Base-by-base conservation (phyloP, 1,284 basidiomycete species). In the Cryptococcus sp. region DNA sequence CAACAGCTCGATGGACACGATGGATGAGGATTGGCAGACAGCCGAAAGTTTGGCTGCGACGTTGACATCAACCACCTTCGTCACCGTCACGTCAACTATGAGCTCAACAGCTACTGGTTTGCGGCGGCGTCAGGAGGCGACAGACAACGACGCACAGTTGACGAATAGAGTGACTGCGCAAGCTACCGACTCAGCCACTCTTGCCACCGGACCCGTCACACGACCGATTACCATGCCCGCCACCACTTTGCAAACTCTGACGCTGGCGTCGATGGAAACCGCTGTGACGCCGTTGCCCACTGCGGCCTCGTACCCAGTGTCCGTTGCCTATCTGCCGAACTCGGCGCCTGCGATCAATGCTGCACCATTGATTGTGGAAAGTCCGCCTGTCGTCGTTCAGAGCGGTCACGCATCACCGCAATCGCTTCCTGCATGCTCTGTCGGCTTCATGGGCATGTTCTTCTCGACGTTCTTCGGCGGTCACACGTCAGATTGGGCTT, bases 401-500 rank as follows among this genome's bases (percentile, higher is more conserved):
- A 17, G 19, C 46, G n/a, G 46, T 47, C 22, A 47, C 22, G 20
- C n/a, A 23, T 27, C 22, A 47, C 6, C 7, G 8, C 42, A 48
- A n/a, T 38, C 17, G 16, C 25, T 16, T 3, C 27, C 31, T 10
- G 46, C 35, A 31, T 61, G 59, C 35, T 41, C 47, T 20, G 48
- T 61, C 3, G 59, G 59, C 22, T 61, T 61, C 42, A 61, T 57
- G 20, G 59, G 59, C 2, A 19, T 61, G 31, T 61, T 65, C 53
- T 62, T 61, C 47, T 57, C 60, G 67, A 89, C 89, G 5, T 90
- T 90, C 78, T 90, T 90, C 68, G 88, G 88, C 22, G 89, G 88
- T 0, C 87, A 89, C 61, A 84, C 84, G 5, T 66, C 76, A 5
- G 69, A 81, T 52, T 90, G 84, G 62, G 87, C 86, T 15, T 85